These are phyloP conservation scores for Vigna hirtella DNA, from an alignment of 306 rosid species.

Conservation along the genomic window DNA sequence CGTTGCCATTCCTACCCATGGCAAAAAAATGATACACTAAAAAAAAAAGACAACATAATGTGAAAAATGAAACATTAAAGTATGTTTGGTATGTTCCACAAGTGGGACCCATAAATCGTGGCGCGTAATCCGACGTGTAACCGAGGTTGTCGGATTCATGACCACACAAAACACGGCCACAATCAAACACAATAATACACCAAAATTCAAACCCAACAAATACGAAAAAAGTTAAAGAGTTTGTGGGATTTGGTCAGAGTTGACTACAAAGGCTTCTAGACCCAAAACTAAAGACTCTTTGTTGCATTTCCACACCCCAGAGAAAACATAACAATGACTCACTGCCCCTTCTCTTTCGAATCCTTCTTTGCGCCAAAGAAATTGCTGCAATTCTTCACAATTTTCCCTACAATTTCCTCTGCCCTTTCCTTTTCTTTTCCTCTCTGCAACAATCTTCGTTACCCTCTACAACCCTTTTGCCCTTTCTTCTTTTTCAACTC, in stretches of 20 bases:
- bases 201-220: conserved; percentile 13
- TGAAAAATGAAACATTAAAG: too few species aligned
- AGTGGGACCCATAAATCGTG: not conserved
- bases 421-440: not conserved
- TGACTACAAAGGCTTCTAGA: conserved; percentile 33
- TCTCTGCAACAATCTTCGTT: not conserved
- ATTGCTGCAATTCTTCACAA: not conserved
- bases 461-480: not conserved
- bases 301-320: conserved; percentile 16
- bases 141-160: not conserved
- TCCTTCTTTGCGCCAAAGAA: conserved; percentile 35
- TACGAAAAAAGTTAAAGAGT: not conserved
- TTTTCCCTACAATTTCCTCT: conserved; percentile 43
- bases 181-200: not conserved
- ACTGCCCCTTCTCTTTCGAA: conserved; percentile 8
- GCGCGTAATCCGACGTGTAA: not conserved
- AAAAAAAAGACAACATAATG: too few species aligned
- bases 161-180: not conserved
- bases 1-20: too few species aligned
- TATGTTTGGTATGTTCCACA: too few species aligned
- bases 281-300: conserved; percentile 41
- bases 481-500: conserved; percentile 3
- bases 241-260: conserved; percentile 34
- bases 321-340: not conserved
- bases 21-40: too few species aligned